These are phyloP conservation scores for Medicago truncatula DNA, from an alignment of 306 rosid genomes.

Conservation along the genomic window DNA sequence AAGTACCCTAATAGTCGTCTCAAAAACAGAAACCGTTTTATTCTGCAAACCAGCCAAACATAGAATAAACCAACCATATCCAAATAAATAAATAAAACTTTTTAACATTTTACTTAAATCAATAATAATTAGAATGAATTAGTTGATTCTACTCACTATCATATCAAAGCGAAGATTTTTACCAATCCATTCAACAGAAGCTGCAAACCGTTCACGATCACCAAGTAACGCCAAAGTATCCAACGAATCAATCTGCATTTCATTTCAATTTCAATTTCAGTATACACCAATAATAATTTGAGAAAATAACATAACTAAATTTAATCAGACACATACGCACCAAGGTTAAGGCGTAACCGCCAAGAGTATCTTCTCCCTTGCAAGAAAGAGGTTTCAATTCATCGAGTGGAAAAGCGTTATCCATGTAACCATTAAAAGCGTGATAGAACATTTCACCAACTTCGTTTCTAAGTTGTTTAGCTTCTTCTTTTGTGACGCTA, in stretches of 20 bases:
- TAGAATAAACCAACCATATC: not conserved
- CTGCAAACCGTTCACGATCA: slow-evolving; percentile 65
- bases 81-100: not conserved
- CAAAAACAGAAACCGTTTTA: slow-evolving; percentile 91
- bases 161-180: slow-evolving; percentile 89
- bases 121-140: not conserved
- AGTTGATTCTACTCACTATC: slow-evolving; percentile 64
- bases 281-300: too few species aligned
- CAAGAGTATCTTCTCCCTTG: slow-evolving; percentile 83
- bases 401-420: slow-evolving; percentile 89
- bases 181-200: slow-evolving; percentile 98
- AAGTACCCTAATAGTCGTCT: slow-evolving; percentile 86
- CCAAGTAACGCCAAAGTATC: slow-evolving; percentile 94
- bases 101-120: not conserved
- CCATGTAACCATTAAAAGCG: slow-evolving; percentile 94
- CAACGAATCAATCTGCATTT: slow-evolving; percentile 79
- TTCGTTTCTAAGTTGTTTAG: slow-evolving; percentile 76
- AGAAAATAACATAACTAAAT: too few species aligned
- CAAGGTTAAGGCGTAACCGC: slow-evolving; percentile 95
- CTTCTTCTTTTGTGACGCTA: slow-evolving; percentile 72
- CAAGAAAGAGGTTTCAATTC: slow-evolving; percentile 87
- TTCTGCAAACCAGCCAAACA: slow-evolving; percentile 62
- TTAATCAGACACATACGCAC: slow-evolving; percentile 19
- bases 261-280: not conserved
- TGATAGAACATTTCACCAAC: slow-evolving; percentile 93